Evolutionary conservation across 805 yeast genomes (phyloP), one percentile per base, ranked within the genome.

Genomic region (Cyberlindnera maclurae): DNA sequence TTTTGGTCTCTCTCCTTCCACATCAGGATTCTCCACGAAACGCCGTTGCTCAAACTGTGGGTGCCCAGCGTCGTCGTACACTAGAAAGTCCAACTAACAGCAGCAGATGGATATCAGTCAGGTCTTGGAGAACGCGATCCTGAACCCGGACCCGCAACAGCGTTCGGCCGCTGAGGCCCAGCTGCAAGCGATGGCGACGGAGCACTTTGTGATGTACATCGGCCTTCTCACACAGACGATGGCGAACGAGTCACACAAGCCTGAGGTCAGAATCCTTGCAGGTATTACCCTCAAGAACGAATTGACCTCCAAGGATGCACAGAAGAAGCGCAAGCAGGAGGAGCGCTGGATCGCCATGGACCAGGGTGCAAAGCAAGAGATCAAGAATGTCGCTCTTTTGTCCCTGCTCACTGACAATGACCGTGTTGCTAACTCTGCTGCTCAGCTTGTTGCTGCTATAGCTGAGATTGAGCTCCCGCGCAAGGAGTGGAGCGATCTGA

Each of bases 381-480:
- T 90, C 56, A 88, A 86, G 65, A 68, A 71, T 33, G 68, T 72
- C 24, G 72, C 87, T 0, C 60, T 90, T 36, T 63, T 64, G 32
- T 75, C 89, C 3, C 73, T 93, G 40, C 59, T 80, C 40, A 70
- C 84, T 13, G 58, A 65, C n/a, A 76, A 78, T 51, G 83, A 76
- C 47, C 75, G 86, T 54, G 96, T 90, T 40, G 93, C 95, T 26
- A 77, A 79, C 41, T 73, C 95, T 22, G 82, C 90, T 18, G 96
- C 98, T 17, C 97, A 90, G 67, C 70, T 90, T 48, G 90, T 93
- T 37, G 95, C 97, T 26, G 95, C 97, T 10, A 85, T 93, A 52
- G 98, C 97, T n/a, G 90, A 82, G 46, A 85, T 90, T 41, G 98
- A 93, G 60, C 70, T 93, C 47, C 97, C 97, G 33, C 67, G 82